Percentiles rank a stretch among this genome's conserved stretches.
Evolutionary conservation across 768 basidiomycete species (phyloP).

Genomic region (Mycena haematopus): DNA sequence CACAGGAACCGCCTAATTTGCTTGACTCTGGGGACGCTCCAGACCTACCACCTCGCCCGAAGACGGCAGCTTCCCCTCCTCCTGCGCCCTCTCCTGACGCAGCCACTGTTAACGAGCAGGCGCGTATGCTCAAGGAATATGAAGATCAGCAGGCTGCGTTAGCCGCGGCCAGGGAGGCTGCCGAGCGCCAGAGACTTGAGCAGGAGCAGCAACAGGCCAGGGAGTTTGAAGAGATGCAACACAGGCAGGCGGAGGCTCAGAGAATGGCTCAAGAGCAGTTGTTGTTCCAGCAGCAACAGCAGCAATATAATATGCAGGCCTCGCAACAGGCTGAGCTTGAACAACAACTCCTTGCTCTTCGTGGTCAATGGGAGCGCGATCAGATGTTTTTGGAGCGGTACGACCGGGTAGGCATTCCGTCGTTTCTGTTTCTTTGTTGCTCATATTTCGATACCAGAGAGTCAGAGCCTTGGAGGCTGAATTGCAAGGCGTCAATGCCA

Average conservation of each 20-base stretch:
- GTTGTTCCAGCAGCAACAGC: conserved; percentile 81
- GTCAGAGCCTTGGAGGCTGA: conserved; percentile 96
- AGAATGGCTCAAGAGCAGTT: conserved; percentile 89
- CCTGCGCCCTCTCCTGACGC: conserved; percentile 73
- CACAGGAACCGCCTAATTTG: conserved; percentile 94
- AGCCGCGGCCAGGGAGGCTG: conserved; percentile 79
- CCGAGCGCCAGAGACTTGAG: conserved; percentile 82
- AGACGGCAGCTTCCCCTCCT: conserved; percentile 74
- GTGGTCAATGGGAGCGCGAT: conserved; percentile 97
- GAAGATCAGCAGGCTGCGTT: conserved; percentile 94
- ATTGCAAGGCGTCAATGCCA: conserved; percentile 72
- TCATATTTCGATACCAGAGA: conserved; percentile 57
- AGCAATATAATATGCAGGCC: conserved; percentile 78
- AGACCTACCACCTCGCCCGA: conserved; percentile 84
- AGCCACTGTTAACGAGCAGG: conserved; percentile 86
- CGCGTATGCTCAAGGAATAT: conserved; percentile 93
- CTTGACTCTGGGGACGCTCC: conserved; percentile 83
- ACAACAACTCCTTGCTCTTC: conserved; percentile 88
- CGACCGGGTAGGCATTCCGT: conserved; percentile 73
- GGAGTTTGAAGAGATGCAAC: conserved; percentile 91
- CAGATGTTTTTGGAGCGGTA: conserved; percentile 98
- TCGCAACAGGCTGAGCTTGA: conserved; percentile 84
- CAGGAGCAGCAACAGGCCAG: conserved; percentile 78
- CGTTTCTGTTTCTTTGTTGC: background rate
- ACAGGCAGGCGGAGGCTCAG: conserved; percentile 87